Evolutionary conservation across 1,284 basidiomycete species (phyloP).

Genomic region (Moesziomyces parantarcticus): DNA sequence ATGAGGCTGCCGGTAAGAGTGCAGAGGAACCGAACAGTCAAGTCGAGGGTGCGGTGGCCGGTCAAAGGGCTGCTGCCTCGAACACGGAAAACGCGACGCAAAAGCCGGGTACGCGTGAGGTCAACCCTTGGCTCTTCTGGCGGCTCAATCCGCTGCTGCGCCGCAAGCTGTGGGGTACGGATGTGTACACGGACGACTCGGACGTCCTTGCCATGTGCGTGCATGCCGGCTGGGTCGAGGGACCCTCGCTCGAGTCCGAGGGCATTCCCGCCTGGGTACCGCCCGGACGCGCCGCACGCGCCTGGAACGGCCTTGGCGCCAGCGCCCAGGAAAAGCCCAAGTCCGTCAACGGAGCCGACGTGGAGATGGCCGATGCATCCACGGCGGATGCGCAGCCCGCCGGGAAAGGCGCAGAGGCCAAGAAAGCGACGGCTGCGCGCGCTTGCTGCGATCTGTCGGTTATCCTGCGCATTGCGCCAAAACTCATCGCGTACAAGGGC

Average conservation of each 20-base stretch:
- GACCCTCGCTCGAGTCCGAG: slow-evolving; percentile 60
- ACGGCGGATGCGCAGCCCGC: slow-evolving; percentile 1
- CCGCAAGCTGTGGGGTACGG: slow-evolving; percentile 72
- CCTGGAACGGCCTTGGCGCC: slow-evolving; percentile 49
- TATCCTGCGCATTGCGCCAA: slow-evolving; percentile 71
- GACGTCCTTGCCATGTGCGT: slow-evolving; percentile 72
- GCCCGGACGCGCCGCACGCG: slow-evolving; percentile 52
- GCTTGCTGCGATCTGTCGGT: slow-evolving; percentile 69
- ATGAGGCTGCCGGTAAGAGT: slow-evolving; percentile 1
- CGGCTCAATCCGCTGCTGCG: slow-evolving; percentile 47
- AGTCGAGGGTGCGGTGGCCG: slow-evolving; percentile 3
- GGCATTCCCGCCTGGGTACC: slow-evolving; percentile 57
- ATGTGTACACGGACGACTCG: slow-evolving; percentile 75
- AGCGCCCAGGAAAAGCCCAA: background rate
- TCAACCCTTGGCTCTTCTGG: slow-evolving; percentile 60
- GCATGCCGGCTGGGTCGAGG: slow-evolving; percentile 72
- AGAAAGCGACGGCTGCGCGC: too few relatives aligned
- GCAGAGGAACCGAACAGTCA: slow-evolving; percentile 1
- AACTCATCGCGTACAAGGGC: slow-evolving; percentile 71
- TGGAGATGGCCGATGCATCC: slow-evolving; percentile 6
- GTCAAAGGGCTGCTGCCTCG: background rate
- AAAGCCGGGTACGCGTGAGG: background rate
- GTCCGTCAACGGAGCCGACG: slow-evolving; percentile 1
- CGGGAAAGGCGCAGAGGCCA: background rate
- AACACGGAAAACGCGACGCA: background rate